Percentiles rank a stretch among this genome's conserved stretches.
Evolutionary conservation across 176 grass and related monocot species (phyloP).

Genomic region (Hsuehochloa calcarea): DNA sequence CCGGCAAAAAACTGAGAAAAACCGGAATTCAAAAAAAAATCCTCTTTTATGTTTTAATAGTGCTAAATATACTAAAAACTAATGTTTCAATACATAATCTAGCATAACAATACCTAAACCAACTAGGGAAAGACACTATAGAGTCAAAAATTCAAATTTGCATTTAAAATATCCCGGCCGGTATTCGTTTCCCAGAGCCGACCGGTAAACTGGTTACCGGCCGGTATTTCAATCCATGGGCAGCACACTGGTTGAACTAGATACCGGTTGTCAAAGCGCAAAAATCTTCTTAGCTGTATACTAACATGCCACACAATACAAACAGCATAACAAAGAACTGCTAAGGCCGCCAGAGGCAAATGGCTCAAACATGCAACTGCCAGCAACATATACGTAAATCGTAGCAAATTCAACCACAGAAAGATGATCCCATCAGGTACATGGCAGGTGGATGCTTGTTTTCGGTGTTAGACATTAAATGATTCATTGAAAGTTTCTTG

Average conservation of each 20-base stretch:
- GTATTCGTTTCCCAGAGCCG: too few relatives aligned
- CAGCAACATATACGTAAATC: constrained; percentile 2
- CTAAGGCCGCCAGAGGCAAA: not conserved
- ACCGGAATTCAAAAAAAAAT: too few relatives aligned
- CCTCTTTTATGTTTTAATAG: too few relatives aligned
- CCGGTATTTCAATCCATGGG: too few relatives aligned
- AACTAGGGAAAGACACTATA: too few relatives aligned
- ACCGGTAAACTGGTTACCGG: too few relatives aligned
- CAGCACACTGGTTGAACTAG: not conserved
- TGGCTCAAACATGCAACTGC: not conserved
- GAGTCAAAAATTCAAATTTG: too few relatives aligned
- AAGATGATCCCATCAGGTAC: constrained; percentile 22
- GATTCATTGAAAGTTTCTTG: constrained; percentile 22
- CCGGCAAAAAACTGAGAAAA: too few relatives aligned
- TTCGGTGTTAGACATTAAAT: constrained; percentile 35
- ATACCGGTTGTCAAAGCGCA: not conserved
- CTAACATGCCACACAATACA: not conserved
- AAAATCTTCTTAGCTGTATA: not conserved
- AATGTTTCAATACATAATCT: too few relatives aligned
- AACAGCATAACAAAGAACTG: not conserved
- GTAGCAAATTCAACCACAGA: constrained; percentile 28
- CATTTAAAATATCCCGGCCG: too few relatives aligned
- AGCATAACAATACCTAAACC: too few relatives aligned
- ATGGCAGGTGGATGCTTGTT: constrained; percentile 10
- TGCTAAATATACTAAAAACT: too few relatives aligned